Evolutionary conservation across 2,329 filamentous ascomycete genomes (phyloP).

Genomic region (Neofusicoccum umdonicola): DNA sequence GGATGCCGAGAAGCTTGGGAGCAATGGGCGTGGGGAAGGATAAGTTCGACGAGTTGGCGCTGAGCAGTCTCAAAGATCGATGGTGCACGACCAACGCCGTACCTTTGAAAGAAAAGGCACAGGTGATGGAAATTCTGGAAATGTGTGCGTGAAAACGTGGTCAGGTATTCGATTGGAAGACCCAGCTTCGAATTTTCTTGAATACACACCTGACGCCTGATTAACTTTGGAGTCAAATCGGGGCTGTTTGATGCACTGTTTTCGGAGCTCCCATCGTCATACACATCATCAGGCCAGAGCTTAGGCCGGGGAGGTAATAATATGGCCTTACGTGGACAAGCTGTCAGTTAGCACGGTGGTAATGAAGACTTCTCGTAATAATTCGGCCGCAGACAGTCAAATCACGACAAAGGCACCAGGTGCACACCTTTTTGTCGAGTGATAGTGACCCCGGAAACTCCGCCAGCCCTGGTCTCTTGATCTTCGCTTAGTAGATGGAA

Average conservation of each 20-base stretch:
- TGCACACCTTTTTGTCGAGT: background rate
- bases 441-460: background rate
- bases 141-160: background rate
- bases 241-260: too few relatives aligned
- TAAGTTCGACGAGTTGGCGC: slow-evolving; percentile 48
- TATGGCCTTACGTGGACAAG: too few relatives aligned
- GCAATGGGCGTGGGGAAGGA: slow-evolving; percentile 53
- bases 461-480: background rate
- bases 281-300: too few relatives aligned
- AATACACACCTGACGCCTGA: background rate
- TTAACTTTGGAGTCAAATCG: too few relatives aligned
- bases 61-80: slow-evolving; percentile 50
- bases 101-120: slow-evolving; percentile 45
- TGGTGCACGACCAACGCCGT: slow-evolving; percentile 54
- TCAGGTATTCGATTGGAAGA: background rate
- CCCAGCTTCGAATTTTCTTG: too few relatives aligned
- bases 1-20: slow-evolving; percentile 53
- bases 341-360: too few relatives aligned
- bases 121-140: slow-evolving; percentile 54
- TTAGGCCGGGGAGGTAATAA: too few relatives aligned
- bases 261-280: too few relatives aligned
- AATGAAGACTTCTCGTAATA: too few relatives aligned
- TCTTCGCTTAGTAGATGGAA: background rate
- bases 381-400: too few relatives aligned
- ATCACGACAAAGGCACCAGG: too few relatives aligned